phyloP scores from a whole-genome alignment of 1,284 basidiomycete species.

The Cryptococcus sp. region DNA sequence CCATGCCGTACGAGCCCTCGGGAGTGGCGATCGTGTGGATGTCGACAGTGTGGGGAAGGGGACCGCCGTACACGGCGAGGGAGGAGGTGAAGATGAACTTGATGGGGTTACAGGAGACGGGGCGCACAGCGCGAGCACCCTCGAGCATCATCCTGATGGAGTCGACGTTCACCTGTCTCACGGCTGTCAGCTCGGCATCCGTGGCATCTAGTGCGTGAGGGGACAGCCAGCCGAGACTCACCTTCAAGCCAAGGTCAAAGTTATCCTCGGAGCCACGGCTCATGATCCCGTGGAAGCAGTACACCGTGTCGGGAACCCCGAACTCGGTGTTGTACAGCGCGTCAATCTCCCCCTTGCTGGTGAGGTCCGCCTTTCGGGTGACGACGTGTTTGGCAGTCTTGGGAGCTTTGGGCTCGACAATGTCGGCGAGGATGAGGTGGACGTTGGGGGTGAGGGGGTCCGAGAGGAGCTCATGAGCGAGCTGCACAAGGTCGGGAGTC shows the following conservation, averaged over 20 bases:
- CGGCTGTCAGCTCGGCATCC: not conserved
- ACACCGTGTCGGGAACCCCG: slow-evolving; percentile 47
- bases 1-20: slow-evolving; percentile 60
- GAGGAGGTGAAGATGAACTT: slow-evolving; percentile 64
- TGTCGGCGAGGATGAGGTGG: slow-evolving; percentile 47
- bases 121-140: slow-evolving; percentile 49
- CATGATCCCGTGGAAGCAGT: slow-evolving; percentile 65
- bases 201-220: not conserved
- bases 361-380: slow-evolving; percentile 56
- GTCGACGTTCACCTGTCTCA: slow-evolving; percentile 58
- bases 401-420: slow-evolving; percentile 55
- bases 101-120: slow-evolving; percentile 36
- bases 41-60: slow-evolving; percentile 56
- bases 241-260: slow-evolving; percentile 60
- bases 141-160: slow-evolving; percentile 58
- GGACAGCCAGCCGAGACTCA: slow-evolving; percentile 13
- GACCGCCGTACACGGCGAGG: slow-evolving; percentile 63
- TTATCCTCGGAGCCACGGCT: slow-evolving; percentile 60
- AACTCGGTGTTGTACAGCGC: slow-evolving; percentile 47
- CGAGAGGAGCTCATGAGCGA: slow-evolving; percentile 36
- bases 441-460: slow-evolving; percentile 44
- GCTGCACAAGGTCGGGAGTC: slow-evolving; percentile 14
- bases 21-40: slow-evolving; percentile 58
- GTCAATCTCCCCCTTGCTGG: slow-evolving; percentile 52
- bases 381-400: slow-evolving; percentile 46